phyloP scores from a whole-genome alignment of 805 yeast species.

The Lipomyces spencermartinsiae region DNA sequence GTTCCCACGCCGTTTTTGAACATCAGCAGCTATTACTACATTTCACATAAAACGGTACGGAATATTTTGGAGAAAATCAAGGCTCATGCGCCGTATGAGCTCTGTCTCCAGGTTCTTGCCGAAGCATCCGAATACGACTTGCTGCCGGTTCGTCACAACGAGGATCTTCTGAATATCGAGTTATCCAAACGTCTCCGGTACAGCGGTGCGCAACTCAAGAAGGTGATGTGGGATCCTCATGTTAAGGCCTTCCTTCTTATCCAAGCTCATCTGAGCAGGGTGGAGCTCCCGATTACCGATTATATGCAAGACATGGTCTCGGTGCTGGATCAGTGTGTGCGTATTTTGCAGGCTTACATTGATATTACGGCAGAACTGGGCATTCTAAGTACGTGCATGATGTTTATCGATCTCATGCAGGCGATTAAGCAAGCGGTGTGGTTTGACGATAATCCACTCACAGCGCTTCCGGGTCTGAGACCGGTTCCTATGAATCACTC shows the following conservation, averaged over 20 bases:
- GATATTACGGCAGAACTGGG: constrained; percentile 91
- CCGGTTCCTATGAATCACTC: constrained; percentile 23
- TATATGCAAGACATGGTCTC: constrained; percentile 92
- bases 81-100: constrained; percentile 57
- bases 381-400: constrained; percentile 63
- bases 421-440: constrained; percentile 87
- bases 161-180: constrained; percentile 83
- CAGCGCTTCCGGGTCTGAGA: constrained; percentile 57
- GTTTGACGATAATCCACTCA: constrained; percentile 78
- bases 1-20: constrained; percentile 79
- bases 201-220: constrained; percentile 50
- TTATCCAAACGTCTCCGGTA: constrained; percentile 77
- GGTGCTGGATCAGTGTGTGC: constrained; percentile 90
- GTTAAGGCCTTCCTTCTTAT: constrained; percentile 74
- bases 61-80: constrained; percentile 62
- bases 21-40: constrained; percentile 88
- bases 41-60: constrained; percentile 88
- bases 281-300: constrained; percentile 91
- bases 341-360: constrained; percentile 89
- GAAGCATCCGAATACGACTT: constrained; percentile 84
- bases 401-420: constrained; percentile 74
- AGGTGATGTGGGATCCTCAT: constrained; percentile 83
- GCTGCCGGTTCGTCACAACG: constrained; percentile 89
- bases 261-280: constrained; percentile 73
- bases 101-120: constrained; percentile 66